These are phyloP conservation scores for Podospora tetraspora DNA, from an alignment of 495 filamentous ascomycete species.

Conservation along the genomic window DNA sequence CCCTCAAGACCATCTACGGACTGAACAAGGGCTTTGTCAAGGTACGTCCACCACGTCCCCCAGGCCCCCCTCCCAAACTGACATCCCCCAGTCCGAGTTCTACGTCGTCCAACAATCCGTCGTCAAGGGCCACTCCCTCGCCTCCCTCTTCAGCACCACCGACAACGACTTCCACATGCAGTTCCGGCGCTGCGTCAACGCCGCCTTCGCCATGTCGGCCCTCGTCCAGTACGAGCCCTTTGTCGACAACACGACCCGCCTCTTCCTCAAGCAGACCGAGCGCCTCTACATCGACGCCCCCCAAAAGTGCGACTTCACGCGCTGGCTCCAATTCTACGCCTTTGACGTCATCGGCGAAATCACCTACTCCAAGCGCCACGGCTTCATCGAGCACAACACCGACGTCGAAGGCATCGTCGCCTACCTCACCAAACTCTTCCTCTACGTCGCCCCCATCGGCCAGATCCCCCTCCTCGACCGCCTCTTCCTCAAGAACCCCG, in stretches of 20 bases:
- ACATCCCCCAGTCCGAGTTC: slow-evolving; percentile 55
- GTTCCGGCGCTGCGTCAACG: slow-evolving; percentile 63
- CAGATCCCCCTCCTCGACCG: slow-evolving; percentile 61
- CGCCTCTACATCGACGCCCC: slow-evolving; percentile 50
- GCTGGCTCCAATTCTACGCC: slow-evolving; percentile 74
- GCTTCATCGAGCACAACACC: slow-evolving; percentile 56
- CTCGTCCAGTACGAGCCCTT: slow-evolving; percentile 71
- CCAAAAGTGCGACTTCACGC: slow-evolving; percentile 56
- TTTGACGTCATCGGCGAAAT: slow-evolving; percentile 73
- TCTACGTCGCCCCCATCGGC: slow-evolving; percentile 57
- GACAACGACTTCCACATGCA: slow-evolving; percentile 69
- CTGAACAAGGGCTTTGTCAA: slow-evolving; percentile 79
- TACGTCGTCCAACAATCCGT: slow-evolving; percentile 64
- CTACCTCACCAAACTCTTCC: slow-evolving; percentile 49
- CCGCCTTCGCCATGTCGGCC: slow-evolving; percentile 67
- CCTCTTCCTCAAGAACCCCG: slow-evolving; percentile 55
- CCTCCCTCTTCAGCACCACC: slow-evolving; percentile 72
- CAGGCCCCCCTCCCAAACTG: neutral
- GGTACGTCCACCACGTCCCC: slow-evolving; percentile 37
- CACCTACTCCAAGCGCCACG: slow-evolving; percentile 59
- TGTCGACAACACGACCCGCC: slow-evolving; percentile 58
- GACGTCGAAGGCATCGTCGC: slow-evolving; percentile 59
- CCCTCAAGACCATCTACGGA: slow-evolving; percentile 70
- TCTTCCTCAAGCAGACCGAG: slow-evolving; percentile 60
- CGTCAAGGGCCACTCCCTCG: slow-evolving; percentile 57